These are phyloP conservation scores for Hanseniaspora uvarum DNA, from an alignment of 1,139 yeast species.

Conservation along the genomic window DNA sequence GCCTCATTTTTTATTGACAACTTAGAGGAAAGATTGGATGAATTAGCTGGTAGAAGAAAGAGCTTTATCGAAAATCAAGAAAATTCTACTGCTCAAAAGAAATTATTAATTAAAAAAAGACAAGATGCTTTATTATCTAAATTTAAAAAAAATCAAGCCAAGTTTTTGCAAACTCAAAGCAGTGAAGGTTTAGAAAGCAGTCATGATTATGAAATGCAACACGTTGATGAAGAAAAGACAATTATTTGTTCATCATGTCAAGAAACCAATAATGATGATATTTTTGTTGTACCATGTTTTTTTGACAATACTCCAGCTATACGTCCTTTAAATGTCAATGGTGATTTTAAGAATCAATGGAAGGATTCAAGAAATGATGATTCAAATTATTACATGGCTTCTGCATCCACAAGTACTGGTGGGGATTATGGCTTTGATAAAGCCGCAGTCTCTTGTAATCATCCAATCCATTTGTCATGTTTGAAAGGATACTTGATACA, in stretches of 20 bases:
- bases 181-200: conserved; percentile 32
- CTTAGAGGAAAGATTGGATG: conserved; percentile 17
- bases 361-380: background rate
- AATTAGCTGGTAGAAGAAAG: conserved; percentile 3
- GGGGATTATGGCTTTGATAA: conserved; percentile 26
- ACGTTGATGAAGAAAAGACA: conserved; percentile 26
- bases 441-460: conserved; percentile 56
- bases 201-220: conserved; percentile 33
- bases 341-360: background rate
- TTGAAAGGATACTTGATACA: conserved; percentile 27
- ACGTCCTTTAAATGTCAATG: conserved; percentile 13
- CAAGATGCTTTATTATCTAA: conserved; percentile 65
- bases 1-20: background rate
- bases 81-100: conserved; percentile 44
- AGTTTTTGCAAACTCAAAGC: conserved; percentile 47
- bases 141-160: conserved; percentile 66
- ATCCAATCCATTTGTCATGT: conserved; percentile 55
- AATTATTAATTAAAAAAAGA: conserved; percentile 50
- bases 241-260: conserved; percentile 58
- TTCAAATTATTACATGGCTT: background rate
- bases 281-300: conserved; percentile 46
- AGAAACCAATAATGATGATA: conserved; percentile 39
- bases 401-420: conserved; percentile 24
- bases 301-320: conserved; percentile 37
- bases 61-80: conserved; percentile 36